A percentile compares a stretch with the other conserved stretches of the same genome.
These are phyloP conservation scores for Pistacia atlantica DNA, from an alignment of 345 rosid species.

Conservation along the genomic window DNA sequence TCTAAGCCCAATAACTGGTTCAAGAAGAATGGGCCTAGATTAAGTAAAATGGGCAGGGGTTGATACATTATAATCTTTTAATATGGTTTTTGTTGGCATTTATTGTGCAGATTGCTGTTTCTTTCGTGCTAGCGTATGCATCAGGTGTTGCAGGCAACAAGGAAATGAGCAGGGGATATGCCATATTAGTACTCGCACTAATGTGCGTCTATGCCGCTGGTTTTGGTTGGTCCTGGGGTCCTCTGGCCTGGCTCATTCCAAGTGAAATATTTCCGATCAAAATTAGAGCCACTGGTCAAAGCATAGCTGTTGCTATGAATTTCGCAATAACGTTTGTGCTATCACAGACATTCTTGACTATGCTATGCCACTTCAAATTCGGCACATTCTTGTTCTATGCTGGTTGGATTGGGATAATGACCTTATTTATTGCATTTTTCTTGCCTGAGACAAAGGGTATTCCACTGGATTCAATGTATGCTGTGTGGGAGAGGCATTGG, in stretches of 20 bases:
- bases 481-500: slow-evolving; percentile 67
- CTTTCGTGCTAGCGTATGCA: slow-evolving; percentile 37
- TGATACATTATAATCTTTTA: too few species aligned
- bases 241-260: slow-evolving; percentile 60
- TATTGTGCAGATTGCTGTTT: slow-evolving; percentile 32
- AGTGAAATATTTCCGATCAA: slow-evolving; percentile 72
- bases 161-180: slow-evolving; percentile 42
- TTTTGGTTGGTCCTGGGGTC: slow-evolving; percentile 83
- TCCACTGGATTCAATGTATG: slow-evolving; percentile 56
- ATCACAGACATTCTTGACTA: slow-evolving; percentile 59
- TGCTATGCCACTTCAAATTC: slow-evolving; percentile 66
- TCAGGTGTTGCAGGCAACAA: slow-evolving; percentile 49
- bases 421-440: slow-evolving; percentile 46
- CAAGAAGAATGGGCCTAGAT: too few species aligned
- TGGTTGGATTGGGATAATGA: slow-evolving; percentile 60
- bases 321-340: slow-evolving; percentile 53
- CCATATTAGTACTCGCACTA: slow-evolving; percentile 42
- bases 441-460: slow-evolving; percentile 72
- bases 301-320: slow-evolving; percentile 54
- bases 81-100: neutral
- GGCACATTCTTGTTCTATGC: slow-evolving; percentile 63
- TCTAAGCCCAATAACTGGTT: too few species aligned
- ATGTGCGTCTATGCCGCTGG: slow-evolving; percentile 67
- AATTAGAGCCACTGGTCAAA: slow-evolving; percentile 62
- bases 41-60: too few species aligned